A percentile compares a stretch with the other conserved stretches of the same genome.
Conservation (phyloP, 495 filamentous ascomycete genomes). For the Neurospora tetrasperma region DNA sequence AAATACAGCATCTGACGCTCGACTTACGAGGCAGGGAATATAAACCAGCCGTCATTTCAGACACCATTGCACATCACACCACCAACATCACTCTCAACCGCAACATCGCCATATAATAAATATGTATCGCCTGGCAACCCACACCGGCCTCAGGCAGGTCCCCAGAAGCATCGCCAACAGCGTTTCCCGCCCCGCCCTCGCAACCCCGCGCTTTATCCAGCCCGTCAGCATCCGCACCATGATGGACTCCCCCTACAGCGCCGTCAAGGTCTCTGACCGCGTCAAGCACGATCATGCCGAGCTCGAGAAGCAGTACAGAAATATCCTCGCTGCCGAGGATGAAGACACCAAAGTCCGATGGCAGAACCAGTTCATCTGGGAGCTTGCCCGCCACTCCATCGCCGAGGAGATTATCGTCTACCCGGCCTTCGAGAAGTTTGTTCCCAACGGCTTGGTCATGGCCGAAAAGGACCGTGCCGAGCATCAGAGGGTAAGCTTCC, state of each 20-base stretch:
- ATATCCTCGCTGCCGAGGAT: constrained; percentile 41
- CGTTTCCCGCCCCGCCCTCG: not conserved
- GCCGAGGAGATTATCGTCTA: constrained; percentile 63
- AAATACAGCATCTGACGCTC: not conserved
- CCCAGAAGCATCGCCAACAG: not conserved
- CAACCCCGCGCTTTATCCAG: not conserved
- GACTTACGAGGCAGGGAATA: not conserved
- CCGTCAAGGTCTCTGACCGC: constrained; percentile 33
- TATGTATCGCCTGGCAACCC: not conserved
- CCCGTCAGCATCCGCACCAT: not conserved
- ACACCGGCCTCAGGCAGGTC: not conserved
- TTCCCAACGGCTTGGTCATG: constrained; percentile 39
- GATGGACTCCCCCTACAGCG: not conserved
- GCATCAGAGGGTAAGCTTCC: constrained; percentile 39
- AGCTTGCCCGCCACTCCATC: constrained; percentile 55
- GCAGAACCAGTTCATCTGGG: constrained; percentile 64
- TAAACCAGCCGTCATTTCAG: not conserved
- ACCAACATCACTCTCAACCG: not conserved
- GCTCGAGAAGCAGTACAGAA: constrained; percentile 47
- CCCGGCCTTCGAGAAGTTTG: constrained; percentile 51
- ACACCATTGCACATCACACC: not conserved
- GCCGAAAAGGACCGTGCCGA: constrained; percentile 50
- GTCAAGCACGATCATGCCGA: constrained; percentile 56
- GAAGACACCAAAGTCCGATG: constrained; percentile 40
- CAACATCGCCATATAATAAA: not conserved